A percentile compares a stretch with the other conserved stretches of the same genome.
phyloP scores from a whole-genome alignment of 1,284 basidiomycete genomes.

The Sporisorium iseilematis-ciliati region DNA sequence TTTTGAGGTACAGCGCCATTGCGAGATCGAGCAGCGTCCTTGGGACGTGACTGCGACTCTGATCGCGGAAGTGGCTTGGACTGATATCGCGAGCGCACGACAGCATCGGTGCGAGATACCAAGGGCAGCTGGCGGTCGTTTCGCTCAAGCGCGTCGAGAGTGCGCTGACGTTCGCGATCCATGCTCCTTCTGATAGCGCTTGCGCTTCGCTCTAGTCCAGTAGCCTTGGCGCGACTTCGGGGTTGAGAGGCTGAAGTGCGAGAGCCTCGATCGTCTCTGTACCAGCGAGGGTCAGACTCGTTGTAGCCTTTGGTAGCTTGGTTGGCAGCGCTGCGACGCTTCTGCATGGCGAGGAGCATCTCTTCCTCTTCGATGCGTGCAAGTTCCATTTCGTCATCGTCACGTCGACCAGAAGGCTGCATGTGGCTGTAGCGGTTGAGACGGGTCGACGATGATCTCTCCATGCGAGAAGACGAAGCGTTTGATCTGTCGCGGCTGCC shows the following conservation, averaged over 20 bases:
- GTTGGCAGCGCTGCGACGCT: constrained; percentile 42
- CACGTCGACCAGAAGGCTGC: constrained; percentile 23
- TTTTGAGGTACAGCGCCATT: constrained; percentile 17
- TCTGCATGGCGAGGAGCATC: constrained; percentile 43
- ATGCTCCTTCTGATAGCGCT: constrained; percentile 41
- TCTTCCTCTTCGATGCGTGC: constrained; percentile 50
- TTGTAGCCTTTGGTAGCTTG: constrained; percentile 27
- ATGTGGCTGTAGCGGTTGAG: constrained; percentile 37
- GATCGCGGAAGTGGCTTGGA: constrained; percentile 7
- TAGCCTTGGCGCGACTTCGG: constrained; percentile 1
- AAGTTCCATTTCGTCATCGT: constrained; percentile 39
- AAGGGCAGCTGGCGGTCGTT: constrained; percentile 26
- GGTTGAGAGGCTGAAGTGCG: constrained; percentile 12
- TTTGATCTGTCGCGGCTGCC: constrained; percentile 24
- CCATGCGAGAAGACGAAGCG: constrained; percentile 15
- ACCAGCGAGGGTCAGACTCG: constrained; percentile 45
- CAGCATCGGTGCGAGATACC: constrained; percentile 30
- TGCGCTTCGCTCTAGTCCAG: constrained; percentile 24
- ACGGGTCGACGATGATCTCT: constrained; percentile 24
- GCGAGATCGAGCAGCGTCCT: constrained; percentile 13
- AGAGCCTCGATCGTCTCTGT: constrained; percentile 31
- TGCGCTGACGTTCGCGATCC: constrained; percentile 39
- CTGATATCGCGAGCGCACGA: constrained; percentile 22
- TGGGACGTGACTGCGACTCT: constrained; percentile 6
- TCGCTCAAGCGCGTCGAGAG: constrained; percentile 34